phyloP scores from a whole-genome alignment of 139 green algal genomes.

The Deuterostichococcus epilithicus region DNA sequence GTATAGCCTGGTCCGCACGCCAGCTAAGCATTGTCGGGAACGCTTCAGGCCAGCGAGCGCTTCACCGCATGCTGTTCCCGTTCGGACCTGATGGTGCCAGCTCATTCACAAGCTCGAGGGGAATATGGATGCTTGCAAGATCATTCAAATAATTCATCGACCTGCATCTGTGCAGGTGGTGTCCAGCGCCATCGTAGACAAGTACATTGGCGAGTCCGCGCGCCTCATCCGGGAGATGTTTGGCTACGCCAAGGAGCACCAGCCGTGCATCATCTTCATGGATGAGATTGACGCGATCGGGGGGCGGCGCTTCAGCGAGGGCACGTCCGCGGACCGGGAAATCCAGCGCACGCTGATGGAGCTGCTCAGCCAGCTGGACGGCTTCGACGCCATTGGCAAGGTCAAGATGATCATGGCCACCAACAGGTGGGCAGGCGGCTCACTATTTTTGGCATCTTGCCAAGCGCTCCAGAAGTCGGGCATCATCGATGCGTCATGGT shows the following conservation, averaged over 20 bases:
- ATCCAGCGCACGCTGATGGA: conserved; percentile 99
- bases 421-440: conserved; percentile 46
- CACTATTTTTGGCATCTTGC: too few relatives aligned
- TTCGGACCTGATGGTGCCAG: too few relatives aligned
- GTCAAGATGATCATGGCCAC: conserved; percentile 96
- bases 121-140: background rate
- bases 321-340: conserved; percentile 94
- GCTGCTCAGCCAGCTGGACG: conserved; percentile 97
- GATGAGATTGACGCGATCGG: conserved; percentile 99
- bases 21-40: too few relatives aligned
- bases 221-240: conserved; percentile 99
- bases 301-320: conserved; percentile 92
- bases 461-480: too few relatives aligned
- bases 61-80: too few relatives aligned
- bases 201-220: conserved; percentile 98
- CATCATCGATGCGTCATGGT: too few relatives aligned
- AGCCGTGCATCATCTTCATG: conserved; percentile 99
- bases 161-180: conserved; percentile 66
- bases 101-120: too few relatives aligned
- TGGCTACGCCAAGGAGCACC: conserved; percentile 90
- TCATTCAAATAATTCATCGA: background rate
- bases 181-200: conserved; percentile 95
- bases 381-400: conserved; percentile 96
- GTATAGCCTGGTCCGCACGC: too few relatives aligned
- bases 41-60: too few relatives aligned